Conservation (phyloP, 2,329 filamentous ascomycete species). For the Botrytis byssoidea region DNA sequence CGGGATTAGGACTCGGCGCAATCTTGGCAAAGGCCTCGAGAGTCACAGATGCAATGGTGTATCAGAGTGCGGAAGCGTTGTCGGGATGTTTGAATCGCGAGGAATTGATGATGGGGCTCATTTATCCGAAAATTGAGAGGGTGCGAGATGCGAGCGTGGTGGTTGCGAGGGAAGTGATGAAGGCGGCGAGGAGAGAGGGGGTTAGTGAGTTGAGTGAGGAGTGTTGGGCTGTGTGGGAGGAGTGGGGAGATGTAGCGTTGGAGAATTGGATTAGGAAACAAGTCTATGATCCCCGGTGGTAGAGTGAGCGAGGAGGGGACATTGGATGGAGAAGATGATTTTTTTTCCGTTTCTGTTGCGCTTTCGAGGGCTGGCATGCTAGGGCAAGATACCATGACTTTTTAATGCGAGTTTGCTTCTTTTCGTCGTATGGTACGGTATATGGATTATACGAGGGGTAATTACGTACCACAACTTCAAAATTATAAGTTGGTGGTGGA, state of each 20-base stretch:
- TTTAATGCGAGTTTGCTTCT: background rate
- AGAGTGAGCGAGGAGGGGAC: conserved; percentile 10
- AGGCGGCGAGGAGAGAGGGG: conserved; percentile 78
- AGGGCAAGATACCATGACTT: background rate
- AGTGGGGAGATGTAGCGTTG: conserved; percentile 65
- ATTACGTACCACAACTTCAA: background rate
- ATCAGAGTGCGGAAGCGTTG: conserved; percentile 82
- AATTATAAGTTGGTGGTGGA: background rate
- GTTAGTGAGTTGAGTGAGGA: conserved; percentile 68
- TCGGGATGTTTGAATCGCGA: conserved; percentile 74
- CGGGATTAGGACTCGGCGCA: conserved; percentile 87
- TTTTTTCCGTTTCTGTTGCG: background rate
- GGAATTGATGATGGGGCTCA: conserved; percentile 77
- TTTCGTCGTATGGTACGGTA: background rate
- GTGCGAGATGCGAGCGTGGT: conserved; percentile 86
- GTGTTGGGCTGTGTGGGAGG: conserved; percentile 70
- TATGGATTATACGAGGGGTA: background rate
- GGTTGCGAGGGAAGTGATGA: conserved; percentile 90
- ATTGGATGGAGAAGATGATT: background rate
- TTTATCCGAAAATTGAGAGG: conserved; percentile 88
- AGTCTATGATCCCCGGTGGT: conserved; percentile 55
- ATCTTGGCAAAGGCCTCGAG: conserved; percentile 85
- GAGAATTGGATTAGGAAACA: conserved; percentile 58
- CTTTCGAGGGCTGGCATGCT: background rate
- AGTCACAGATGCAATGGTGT: conserved; percentile 95